A percentile compares a stretch with the other conserved stretches of the same genome.
These are phyloP conservation scores for Yamadazyma nakazawae DNA, from an alignment of 805 yeast species.

Conservation along the genomic window DNA sequence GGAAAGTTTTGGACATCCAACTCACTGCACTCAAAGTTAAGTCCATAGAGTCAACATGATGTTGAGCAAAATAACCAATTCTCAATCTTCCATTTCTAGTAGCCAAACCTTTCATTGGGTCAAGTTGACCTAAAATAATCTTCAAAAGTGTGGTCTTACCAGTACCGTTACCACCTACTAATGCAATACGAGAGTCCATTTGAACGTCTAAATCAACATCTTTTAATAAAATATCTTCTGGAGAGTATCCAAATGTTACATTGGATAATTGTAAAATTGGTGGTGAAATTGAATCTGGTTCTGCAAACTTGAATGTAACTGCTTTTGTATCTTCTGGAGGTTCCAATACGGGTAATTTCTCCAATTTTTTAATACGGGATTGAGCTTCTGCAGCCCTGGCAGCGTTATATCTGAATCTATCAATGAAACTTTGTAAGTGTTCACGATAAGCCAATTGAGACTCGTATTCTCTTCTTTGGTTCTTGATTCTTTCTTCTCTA, in stretches of 20 bases:
- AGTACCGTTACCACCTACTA: constrained; percentile 98
- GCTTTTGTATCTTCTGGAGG: constrained; percentile 91
- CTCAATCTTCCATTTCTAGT: constrained; percentile 81
- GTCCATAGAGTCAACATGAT: constrained; percentile 98
- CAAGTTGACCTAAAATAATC: constrained; percentile 71
- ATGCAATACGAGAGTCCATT: constrained; percentile 90
- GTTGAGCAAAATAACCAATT: constrained; percentile 97
- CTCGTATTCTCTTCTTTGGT: constrained; percentile 91
- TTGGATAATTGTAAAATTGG: constrained; percentile 87
- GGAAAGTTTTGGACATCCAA: constrained; percentile 88
- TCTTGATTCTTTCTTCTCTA: constrained; percentile 91
- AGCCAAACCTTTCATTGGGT: constrained; percentile 75
- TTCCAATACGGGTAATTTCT: constrained; percentile 87
- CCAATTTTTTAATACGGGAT: constrained; percentile 94
- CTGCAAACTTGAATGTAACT: constrained; percentile 88
- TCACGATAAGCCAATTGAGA: constrained; percentile 94
- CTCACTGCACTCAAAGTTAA: constrained; percentile 78
- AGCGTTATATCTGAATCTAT: constrained; percentile 95
- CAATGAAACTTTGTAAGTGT: constrained; percentile 92
- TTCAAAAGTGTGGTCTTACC: constrained; percentile 96
- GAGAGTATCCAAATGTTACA: constrained; percentile 81
- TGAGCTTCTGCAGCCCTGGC: constrained; percentile 98
- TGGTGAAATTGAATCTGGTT: constrained; percentile 88
- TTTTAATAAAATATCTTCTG: constrained; percentile 58
- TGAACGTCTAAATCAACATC: constrained; percentile 88